Evolutionary conservation across 2,329 filamentous ascomycete species (phyloP).

Genomic region (Aureobasidium sp.): DNA sequence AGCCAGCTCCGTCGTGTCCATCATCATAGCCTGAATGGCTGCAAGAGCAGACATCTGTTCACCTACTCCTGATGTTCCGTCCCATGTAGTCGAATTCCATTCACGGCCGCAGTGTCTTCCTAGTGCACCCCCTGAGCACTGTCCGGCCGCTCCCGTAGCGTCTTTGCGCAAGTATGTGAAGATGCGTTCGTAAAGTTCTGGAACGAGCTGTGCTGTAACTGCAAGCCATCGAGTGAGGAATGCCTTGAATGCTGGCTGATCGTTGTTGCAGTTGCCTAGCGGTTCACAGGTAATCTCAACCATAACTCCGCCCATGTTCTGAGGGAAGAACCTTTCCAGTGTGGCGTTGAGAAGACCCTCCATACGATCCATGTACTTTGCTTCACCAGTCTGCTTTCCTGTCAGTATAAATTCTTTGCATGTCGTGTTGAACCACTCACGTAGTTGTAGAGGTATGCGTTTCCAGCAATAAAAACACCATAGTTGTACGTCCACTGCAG

Average conservation of each 20-base stretch:
- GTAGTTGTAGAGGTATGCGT: slow-evolving; percentile 57
- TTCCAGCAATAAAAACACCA: slow-evolving; percentile 60
- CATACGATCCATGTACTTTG: slow-evolving; percentile 22
- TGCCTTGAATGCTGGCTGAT: slow-evolving; percentile 34
- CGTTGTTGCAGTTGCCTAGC: slow-evolving; percentile 32
- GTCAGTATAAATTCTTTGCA: not conserved
- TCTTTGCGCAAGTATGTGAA: slow-evolving; percentile 45
- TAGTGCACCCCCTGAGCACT: slow-evolving; percentile 43
- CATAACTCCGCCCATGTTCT: slow-evolving; percentile 32
- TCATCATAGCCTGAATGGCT: slow-evolving; percentile 38
- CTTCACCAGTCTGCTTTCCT: slow-evolving; percentile 11
- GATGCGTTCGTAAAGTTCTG: slow-evolving; percentile 43
- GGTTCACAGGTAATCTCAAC: slow-evolving; percentile 36
- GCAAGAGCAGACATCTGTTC: slow-evolving; percentile 50
- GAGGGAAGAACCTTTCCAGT: slow-evolving; percentile 29
- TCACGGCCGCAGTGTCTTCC: slow-evolving; percentile 36
- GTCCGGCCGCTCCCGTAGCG: slow-evolving; percentile 46
- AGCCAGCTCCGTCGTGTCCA: slow-evolving; percentile 29
- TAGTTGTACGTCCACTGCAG: slow-evolving; percentile 59
- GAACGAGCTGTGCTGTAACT: slow-evolving; percentile 48
- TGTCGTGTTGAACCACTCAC: slow-evolving; percentile 23
- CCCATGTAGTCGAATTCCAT: slow-evolving; percentile 36
- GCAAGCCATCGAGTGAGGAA: slow-evolving; percentile 41
- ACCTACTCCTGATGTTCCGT: slow-evolving; percentile 44
- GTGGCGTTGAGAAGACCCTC: slow-evolving; percentile 29